These are phyloP conservation scores for Alternaria dauci DNA, from an alignment of 2,329 filamentous ascomycete genomes.

Conservation along the genomic window DNA sequence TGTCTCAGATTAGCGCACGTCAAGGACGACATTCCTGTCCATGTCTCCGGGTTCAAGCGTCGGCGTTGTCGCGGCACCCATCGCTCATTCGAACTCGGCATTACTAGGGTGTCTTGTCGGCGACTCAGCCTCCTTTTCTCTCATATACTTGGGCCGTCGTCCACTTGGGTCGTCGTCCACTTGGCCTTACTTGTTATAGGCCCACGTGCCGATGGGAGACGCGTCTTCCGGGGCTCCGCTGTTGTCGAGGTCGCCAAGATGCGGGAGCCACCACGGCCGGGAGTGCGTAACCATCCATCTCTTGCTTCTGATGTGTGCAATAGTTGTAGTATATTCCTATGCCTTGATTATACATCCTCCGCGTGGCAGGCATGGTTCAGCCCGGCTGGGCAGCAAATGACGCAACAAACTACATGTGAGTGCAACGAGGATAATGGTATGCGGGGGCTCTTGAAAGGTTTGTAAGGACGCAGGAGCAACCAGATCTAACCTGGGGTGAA, in stretches of 20 bases:
- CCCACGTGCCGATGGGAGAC: not conserved
- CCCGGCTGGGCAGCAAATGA: not conserved
- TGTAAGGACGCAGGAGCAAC: not conserved
- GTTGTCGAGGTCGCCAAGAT: not conserved
- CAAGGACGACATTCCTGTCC: not conserved
- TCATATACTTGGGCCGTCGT: not conserved
- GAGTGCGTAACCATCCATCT: not conserved
- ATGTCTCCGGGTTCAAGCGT: slow-evolving; percentile 9
- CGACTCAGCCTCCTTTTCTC: slow-evolving; percentile 10
- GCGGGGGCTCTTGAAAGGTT: not conserved
- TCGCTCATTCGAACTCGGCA: slow-evolving; percentile 9
- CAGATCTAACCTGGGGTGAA: not conserved
- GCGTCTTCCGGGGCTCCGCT: slow-evolving; percentile 3
- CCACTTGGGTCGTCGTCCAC: not conserved
- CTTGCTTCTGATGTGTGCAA: not conserved
- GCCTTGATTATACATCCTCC: not conserved
- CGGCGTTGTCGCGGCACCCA: slow-evolving; percentile 2
- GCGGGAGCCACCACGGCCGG: not conserved
- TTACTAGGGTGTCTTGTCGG: slow-evolving; percentile 6
- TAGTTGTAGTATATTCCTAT: not conserved
- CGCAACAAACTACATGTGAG: not conserved
- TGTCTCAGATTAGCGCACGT: not conserved
- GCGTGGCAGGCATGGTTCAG: not conserved
- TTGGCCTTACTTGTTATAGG: slow-evolving; percentile 1
- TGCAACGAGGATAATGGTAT: not conserved